phyloP scores from a whole-genome alignment of 2,329 filamentous ascomycete genomes.

The Colletotrichum theobromicola region DNA sequence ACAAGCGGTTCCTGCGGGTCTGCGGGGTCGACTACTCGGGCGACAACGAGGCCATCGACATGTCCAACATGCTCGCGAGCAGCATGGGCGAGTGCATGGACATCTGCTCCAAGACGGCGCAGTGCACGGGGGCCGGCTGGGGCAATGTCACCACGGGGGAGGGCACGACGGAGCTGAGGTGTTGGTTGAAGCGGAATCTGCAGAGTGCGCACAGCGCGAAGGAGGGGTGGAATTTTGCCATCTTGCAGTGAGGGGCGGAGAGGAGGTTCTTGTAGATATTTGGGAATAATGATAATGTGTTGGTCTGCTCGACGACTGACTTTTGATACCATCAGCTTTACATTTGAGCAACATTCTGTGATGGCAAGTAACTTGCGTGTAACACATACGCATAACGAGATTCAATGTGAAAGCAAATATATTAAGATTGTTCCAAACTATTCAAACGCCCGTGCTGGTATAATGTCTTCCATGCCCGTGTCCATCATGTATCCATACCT shows the following conservation, averaged over 20 bases:
- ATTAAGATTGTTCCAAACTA: neutral
- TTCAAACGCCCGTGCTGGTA: neutral
- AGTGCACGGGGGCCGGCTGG: conserved; percentile 50
- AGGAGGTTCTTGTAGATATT: neutral
- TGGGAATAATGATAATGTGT: neutral
- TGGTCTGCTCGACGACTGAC: neutral
- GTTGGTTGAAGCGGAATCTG: conserved; percentile 49
- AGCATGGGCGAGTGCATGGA: conserved; percentile 50
- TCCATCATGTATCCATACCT: neutral
- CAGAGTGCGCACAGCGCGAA: conserved; percentile 33
- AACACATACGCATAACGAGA: too few species aligned
- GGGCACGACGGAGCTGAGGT: conserved; percentile 39
- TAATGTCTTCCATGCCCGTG: neutral
- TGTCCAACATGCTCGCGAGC: conserved; percentile 39
- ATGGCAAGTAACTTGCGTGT: too few species aligned
- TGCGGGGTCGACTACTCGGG: conserved; percentile 53
- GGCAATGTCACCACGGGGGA: conserved; percentile 46
- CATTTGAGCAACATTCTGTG: too few species aligned
- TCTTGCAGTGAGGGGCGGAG: conserved; percentile 32
- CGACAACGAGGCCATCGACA: conserved; percentile 35
- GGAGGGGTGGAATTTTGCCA: conserved; percentile 48
- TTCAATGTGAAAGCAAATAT: too few species aligned
- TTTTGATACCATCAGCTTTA: neutral
- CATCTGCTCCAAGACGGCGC: conserved; percentile 43
- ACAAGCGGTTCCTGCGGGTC: conserved; percentile 45